Evolutionary conservation across 352 stramenopile genomes (phyloP), one percentile per base, ranked within the genome.

Genomic region (Pythium guiyangense): DNA sequence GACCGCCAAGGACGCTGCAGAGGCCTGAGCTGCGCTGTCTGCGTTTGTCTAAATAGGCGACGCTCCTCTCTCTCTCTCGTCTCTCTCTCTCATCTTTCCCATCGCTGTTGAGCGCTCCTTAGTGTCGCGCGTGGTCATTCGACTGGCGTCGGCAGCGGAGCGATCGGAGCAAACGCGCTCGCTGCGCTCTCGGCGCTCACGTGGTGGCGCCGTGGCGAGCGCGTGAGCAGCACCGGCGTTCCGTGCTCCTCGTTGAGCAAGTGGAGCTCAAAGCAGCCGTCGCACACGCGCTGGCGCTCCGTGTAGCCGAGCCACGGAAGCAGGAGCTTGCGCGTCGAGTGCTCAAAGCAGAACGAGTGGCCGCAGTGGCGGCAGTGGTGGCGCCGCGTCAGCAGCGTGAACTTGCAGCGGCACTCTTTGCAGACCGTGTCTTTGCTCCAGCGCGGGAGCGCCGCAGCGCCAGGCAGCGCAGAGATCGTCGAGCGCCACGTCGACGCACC

Each of bases 351-450:
- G 55, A 92, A 95, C 60, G 83, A 91, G 57, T 90, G 73, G 37
- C 83, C 83, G 57, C 85, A 95, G 62, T 74, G 77, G 40, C 85
- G 85, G 55, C 85, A 95, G 63, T 95, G 84, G 64, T 95, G 85
- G 27, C 85, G 85, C 39, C 84, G 77, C 48, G 70, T 72, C 18
- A 94, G 69, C 47, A 91, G 62, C 34, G 70, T 74, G 49, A 94
- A 94, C 27, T 73, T 70, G 64, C 81, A 90, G 35, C 77, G 45
- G 61, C 84, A 94, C 51, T 86, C 80, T 22, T 74, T 73, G 67
- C 84, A 94, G 42, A 66, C 67, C 4, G 66, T 49, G 49, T 83
- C 69, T 49, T 92, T 92, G 57, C 71, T 77, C 68, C 86, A 94
- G 45, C 84, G 84, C 49, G 84, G 77, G 12, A 60, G 42, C 31